These are phyloP conservation scores for Glycine soja DNA, from an alignment of 306 rosid species.

Conservation along the genomic window DNA sequence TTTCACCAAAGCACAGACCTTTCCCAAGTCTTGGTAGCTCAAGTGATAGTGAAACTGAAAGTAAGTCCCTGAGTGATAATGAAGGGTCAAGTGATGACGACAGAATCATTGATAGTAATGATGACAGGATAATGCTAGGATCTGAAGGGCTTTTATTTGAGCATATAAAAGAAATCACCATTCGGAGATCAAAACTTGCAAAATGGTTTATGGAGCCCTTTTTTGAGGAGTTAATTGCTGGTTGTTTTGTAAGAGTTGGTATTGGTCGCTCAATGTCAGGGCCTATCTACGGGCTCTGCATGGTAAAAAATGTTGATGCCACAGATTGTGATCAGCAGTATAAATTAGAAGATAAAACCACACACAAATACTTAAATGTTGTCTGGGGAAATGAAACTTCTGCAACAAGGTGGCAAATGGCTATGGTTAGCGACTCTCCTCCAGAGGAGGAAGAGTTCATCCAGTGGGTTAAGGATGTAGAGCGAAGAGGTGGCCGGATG, in stretches of 20 bases:
- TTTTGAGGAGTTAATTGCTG: slow-evolving; percentile 93
- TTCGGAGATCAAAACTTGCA: slow-evolving; percentile 81
- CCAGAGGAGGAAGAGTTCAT: slow-evolving; percentile 86
- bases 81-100: slow-evolving; percentile 76
- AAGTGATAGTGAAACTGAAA: slow-evolving; percentile 88
- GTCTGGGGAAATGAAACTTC: slow-evolving; percentile 93
- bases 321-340: slow-evolving; percentile 79
- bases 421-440: slow-evolving; percentile 83
- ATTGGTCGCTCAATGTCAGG: slow-evolving; percentile 90
- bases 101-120: slow-evolving; percentile 81
- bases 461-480: slow-evolving; percentile 93
- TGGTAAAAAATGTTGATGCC: slow-evolving; percentile 91
- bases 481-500: slow-evolving; percentile 79
- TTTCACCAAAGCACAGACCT: slow-evolving; percentile 67
- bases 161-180: slow-evolving; percentile 85
- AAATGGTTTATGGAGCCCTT: slow-evolving; percentile 97
- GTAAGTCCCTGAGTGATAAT: slow-evolving; percentile 77
- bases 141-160: slow-evolving; percentile 69
- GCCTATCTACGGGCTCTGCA: slow-evolving; percentile 83
- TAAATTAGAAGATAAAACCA: slow-evolving; percentile 76
- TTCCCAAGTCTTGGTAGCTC: slow-evolving; percentile 69
- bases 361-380: slow-evolving; percentile 83
- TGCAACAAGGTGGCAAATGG: slow-evolving; percentile 99
- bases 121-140: slow-evolving; percentile 60
- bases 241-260: slow-evolving; percentile 97